Percentiles rank a stretch among this genome's conserved stretches.
These are phyloP conservation scores for Russula brevipes DNA, from an alignment of 768 basidiomycete species.

Conservation along the genomic window DNA sequence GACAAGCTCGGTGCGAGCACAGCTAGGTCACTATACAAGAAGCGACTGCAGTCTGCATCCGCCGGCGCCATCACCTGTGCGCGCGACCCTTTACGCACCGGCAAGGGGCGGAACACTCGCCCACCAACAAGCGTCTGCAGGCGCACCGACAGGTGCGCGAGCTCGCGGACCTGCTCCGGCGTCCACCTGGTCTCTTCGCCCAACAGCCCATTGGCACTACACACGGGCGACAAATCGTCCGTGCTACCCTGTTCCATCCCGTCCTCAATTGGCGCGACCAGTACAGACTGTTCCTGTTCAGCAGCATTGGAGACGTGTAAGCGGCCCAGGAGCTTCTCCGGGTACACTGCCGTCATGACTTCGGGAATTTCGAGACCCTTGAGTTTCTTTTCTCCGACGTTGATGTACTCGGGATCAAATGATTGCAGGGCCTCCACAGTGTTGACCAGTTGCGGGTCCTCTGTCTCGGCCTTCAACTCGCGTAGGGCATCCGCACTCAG, in stretches of 20 bases:
- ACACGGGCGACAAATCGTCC: conserved; percentile 48
- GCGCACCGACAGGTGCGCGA: conserved; percentile 70
- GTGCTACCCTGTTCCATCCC: conserved; percentile 32
- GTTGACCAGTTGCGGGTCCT: conserved; percentile 33
- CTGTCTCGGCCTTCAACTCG: conserved; percentile 59
- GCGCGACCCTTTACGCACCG: conserved; percentile 22
- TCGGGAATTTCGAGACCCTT: conserved; percentile 95
- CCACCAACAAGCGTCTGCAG: conserved; percentile 69
- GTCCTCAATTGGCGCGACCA: conserved; percentile 14
- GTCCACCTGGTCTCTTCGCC: conserved; percentile 38
- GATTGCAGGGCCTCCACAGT: conserved; percentile 72
- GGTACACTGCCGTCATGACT: conserved; percentile 79
- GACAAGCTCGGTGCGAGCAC: conserved; percentile 63
- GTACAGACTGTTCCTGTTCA: conserved; percentile 3
- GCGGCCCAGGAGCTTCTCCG: conserved; percentile 64
- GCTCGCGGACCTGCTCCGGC: conserved; percentile 66
- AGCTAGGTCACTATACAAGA: conserved; percentile 39
- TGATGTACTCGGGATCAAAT: conserved; percentile 62
- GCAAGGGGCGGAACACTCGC: conserved; percentile 21
- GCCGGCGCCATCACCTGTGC: conserved; percentile 26
- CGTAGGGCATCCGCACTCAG: conserved; percentile 82
- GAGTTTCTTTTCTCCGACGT: conserved; percentile 86
- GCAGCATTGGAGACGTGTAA: conserved; percentile 33
- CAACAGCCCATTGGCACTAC: not conserved
- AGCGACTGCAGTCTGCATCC: conserved; percentile 9